Evolutionary conservation across 176 grass and related monocot genomes (phyloP).

Genomic region (Hyparrhenia diplandra): DNA sequence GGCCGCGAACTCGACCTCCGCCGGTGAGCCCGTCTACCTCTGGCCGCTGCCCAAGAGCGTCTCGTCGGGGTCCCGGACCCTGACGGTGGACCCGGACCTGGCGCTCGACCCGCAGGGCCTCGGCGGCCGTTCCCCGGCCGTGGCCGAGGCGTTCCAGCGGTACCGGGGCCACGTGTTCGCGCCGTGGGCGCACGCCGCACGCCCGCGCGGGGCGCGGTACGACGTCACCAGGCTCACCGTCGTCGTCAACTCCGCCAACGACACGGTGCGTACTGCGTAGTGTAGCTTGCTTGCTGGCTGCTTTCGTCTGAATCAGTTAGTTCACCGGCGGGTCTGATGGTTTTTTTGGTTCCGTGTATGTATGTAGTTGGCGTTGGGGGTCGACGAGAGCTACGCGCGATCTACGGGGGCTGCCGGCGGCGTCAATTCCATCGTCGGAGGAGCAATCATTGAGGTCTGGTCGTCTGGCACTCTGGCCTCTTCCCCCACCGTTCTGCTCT

Average conservation of each 20-base stretch:
- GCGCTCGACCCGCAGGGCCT: slow-evolving; percentile 43
- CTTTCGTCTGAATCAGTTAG: neutral
- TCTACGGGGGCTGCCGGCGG: slow-evolving; percentile 35
- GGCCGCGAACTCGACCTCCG: slow-evolving; percentile 14
- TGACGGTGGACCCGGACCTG: slow-evolving; percentile 69
- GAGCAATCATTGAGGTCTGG: slow-evolving; percentile 74
- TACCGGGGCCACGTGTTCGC: slow-evolving; percentile 60
- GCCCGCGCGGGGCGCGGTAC: slow-evolving; percentile 11
- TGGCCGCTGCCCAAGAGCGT: slow-evolving; percentile 77
- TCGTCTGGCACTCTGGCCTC: neutral
- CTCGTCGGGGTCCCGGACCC: slow-evolving; percentile 36
- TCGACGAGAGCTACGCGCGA: slow-evolving; percentile 86
- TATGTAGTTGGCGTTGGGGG: slow-evolving; percentile 72
- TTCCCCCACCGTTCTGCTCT: neutral
- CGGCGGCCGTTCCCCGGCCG: slow-evolving; percentile 20
- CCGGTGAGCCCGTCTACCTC: slow-evolving; percentile 45
- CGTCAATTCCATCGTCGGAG: slow-evolving; percentile 60
- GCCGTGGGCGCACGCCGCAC: slow-evolving; percentile 49
- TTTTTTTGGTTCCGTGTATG: neutral
- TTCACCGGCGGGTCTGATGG: neutral
- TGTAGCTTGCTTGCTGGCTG: neutral
- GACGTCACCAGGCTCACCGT: slow-evolving; percentile 59
- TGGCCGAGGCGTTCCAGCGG: slow-evolving; percentile 72
- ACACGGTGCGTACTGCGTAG: slow-evolving; percentile 53
- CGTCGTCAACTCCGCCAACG: slow-evolving; percentile 63